Evolutionary conservation across 75 land plant genomes (phyloP), one percentile per base, ranked within the genome.

Genomic region (Picea glauca): DNA sequence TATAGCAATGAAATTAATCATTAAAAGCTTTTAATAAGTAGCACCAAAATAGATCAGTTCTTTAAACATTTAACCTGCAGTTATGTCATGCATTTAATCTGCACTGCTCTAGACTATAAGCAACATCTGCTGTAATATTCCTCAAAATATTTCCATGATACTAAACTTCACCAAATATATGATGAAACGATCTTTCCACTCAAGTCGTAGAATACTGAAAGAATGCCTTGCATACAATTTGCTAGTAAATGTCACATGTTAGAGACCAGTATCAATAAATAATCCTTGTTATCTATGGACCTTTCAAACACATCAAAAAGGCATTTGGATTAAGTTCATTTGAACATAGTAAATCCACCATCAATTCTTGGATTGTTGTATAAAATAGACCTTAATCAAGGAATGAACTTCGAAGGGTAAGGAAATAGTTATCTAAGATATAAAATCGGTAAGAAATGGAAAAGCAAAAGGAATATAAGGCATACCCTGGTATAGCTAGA

Each of bases 401-500:
- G 40, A 66, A 32, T 66, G 43, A 35, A 66, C 8, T 66, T 35
- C 17, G 43, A 66, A 35, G 6, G 43, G 8, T 33, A 33, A 50
- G 31, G 70, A n/a, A 70, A 76, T 26, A 18, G 77, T 23, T 18
- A 76, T 64, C 77, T 9, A 9, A 76, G 56, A 58, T 26, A 76
- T 60, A 3, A 74, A 60, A 78, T 30, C 46, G 17, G 72, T 38
- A 8, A 66, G 15, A 66, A 14, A 70, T 18, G 23, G n/a, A 70
- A 7, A 43, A 20, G 23, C 11, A 1, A 9, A 50, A 50, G 54
- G 54, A 1, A 66, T 54, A 56, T 70, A 66, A 17, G 7, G 77
- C 75, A 40, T 86, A 96, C 99, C 99, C 99, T 46, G 98, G 99
- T 85, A 96, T 89, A 58, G 77, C 90, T 50, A 96, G 58, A 80